Conservation (phyloP, 1,284 basidiomycete genomes). For the Spongispora temasekensis region DNA sequence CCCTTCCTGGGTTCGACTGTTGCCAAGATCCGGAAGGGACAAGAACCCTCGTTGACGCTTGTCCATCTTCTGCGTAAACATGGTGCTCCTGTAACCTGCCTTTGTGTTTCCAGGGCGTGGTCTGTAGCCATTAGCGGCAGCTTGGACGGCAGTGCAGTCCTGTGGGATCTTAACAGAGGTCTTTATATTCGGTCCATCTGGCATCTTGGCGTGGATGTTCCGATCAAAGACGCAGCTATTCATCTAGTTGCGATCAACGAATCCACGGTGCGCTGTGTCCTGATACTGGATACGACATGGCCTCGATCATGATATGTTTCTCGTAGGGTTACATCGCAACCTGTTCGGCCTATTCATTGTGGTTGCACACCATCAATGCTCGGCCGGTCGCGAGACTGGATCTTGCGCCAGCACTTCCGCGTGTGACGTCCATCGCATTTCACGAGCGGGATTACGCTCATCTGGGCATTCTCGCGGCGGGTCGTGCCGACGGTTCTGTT, state of each 20-base stretch:
- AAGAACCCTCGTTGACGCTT: constrained; percentile 40
- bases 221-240: constrained; percentile 50
- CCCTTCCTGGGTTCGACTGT: constrained; percentile 25
- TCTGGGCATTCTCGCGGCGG: constrained; percentile 69
- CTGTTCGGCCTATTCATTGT: constrained; percentile 67
- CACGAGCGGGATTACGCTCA: constrained; percentile 79
- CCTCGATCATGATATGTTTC: constrained; percentile 4
- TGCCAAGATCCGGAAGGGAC: constrained; percentile 30
- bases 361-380: constrained; percentile 83
- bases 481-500: constrained; percentile 65
- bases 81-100: constrained; percentile 62
- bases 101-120: constrained; percentile 82
- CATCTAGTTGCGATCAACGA: constrained; percentile 81
- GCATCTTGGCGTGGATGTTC: constrained; percentile 50
- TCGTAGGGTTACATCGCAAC: constrained; percentile 89
- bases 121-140: constrained; percentile 85
- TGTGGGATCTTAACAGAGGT: constrained; percentile 91
- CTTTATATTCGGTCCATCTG: constrained; percentile 76
- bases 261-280: constrained; percentile 71
- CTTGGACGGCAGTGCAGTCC: constrained; percentile 78
- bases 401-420: constrained; percentile 47
- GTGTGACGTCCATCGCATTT: constrained; percentile 72
- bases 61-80: constrained; percentile 82
- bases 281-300: too few relatives aligned
- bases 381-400: constrained; percentile 69